Evolutionary conservation across 2,329 filamentous ascomycete species (phyloP).

Genomic region (Pyrenochaeta sp.): DNA sequence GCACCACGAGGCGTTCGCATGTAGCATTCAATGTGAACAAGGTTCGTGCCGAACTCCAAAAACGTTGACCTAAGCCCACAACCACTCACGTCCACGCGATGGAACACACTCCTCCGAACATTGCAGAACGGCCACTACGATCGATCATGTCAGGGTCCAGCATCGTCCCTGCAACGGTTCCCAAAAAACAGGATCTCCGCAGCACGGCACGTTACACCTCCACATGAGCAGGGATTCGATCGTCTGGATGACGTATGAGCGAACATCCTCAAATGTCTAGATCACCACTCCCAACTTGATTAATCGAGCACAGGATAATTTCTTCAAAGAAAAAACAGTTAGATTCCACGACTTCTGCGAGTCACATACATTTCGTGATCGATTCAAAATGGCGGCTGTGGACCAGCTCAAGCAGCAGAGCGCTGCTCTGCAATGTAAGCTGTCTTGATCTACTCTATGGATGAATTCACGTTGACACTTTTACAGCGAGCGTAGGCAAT

Average conservation of each 20-base stretch:
- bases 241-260: constrained; percentile 27
- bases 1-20: too few relatives aligned
- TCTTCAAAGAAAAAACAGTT: not conserved
- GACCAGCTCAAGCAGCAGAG: constrained; percentile 53
- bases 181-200: constrained; percentile 30
- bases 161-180: constrained; percentile 15
- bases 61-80: too few relatives aligned
- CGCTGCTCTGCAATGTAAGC: constrained; percentile 50
- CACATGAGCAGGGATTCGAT: constrained; percentile 20
- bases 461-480: constrained; percentile 8
- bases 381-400: constrained; percentile 40
- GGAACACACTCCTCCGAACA: too few relatives aligned
- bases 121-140: too few relatives aligned
- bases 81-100: too few relatives aligned
- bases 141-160: constrained; percentile 18
- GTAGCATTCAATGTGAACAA: too few relatives aligned
- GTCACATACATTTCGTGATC: not conserved
- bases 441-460: not conserved
- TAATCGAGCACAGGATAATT: not conserved
- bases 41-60: too few relatives aligned
- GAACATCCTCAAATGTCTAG: constrained; percentile 17
- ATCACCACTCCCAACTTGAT: constrained; percentile 6
- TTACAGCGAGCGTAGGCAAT: constrained; percentile 37
- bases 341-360: not conserved
- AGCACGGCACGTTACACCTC: constrained; percentile 12